Evolutionary conservation across 805 yeast genomes (phyloP), one percentile per base, ranked within the genome.

Genomic region (Starmerella ratchasimensis): DNA sequence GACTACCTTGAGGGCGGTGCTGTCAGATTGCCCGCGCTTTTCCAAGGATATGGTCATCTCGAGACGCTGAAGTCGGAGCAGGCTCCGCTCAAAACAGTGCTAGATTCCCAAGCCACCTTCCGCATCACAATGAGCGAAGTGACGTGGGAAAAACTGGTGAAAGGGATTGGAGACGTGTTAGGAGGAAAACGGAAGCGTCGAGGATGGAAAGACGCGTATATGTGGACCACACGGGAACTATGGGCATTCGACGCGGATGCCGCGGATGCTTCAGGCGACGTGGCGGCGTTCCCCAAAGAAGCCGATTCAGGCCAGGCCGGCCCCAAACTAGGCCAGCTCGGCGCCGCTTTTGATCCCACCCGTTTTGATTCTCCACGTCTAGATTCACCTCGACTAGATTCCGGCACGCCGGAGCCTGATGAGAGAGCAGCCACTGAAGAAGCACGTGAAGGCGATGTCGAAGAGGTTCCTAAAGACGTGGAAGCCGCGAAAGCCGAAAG

Each of bases 161-260:
- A 27, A 4, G 22, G 41, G 3, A 5, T 45, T 6, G 28, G 28
- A 6, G 42, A 38, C 11, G 39, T 41, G 5, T 15, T 45, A 16
- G 24, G 25, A 4, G 27, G 35, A 2, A 16, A 27, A 10, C n/a
- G 37, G 6, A 37, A 31, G 18, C 25, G 38, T 2, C 8, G 28
- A 21, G 43, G 39, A 23, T 30, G 44, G 3, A 38, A 33, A 21
- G 48, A 43, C 23, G 7, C 25, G 4, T 45, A 39, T 27, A 13
- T 28, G 13, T 45, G 41, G 42, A 33, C 47, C 3, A 24, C 17
- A 8, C 23, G 34, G 9, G 44, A 36, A 14, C 20, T 39, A 5
- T 45, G 44, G 44, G 28, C 23, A 2, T 39, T 39, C 2, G 13
- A n/a, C n/a, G n/a, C n/a, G n/a, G n/a, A n/a, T n/a, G n/a, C n/a